phyloP scores from a whole-genome alignment of 257 asterid species.

The Cordia subcordata region DNA sequence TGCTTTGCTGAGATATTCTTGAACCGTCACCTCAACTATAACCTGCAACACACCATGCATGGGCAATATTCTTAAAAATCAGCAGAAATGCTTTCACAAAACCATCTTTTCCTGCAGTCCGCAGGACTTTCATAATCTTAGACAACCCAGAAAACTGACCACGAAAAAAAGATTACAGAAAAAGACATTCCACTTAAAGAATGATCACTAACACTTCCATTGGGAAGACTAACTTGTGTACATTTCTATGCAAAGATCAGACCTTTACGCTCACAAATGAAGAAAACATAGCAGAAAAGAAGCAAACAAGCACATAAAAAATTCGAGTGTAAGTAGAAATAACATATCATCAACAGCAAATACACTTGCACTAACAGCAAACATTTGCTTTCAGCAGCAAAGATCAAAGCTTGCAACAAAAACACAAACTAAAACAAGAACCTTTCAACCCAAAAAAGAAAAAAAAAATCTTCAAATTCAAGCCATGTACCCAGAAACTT shows the following conservation, averaged over 20 bases:
- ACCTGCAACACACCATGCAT: constrained; percentile 4
- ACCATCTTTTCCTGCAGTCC: too few species aligned
- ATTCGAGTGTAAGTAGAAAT: too few species aligned
- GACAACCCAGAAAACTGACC: not conserved
- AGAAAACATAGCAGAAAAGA: not conserved
- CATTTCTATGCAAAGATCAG: not conserved
- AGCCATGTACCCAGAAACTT: not conserved
- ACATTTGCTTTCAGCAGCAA: not conserved
- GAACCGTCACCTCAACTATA: not conserved
- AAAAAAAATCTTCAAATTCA: not conserved
- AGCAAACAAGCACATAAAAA: not conserved
- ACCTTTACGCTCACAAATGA: not conserved
- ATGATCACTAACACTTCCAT: too few species aligned
- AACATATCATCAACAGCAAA: not conserved
- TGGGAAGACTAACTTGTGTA: not conserved
- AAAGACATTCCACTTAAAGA: too few species aligned
- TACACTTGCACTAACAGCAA: not conserved
- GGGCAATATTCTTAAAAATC: not conserved
- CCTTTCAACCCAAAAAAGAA: not conserved
- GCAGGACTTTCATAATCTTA: too few species aligned
- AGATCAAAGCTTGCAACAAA: not conserved
- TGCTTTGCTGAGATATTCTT: constrained; percentile 20
- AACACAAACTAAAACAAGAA: not conserved
- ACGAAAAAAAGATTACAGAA: not conserved
- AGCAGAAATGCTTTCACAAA: not conserved